phyloP scores from a whole-genome alignment of 345 rosid species.

The Linum tenue region DNA sequence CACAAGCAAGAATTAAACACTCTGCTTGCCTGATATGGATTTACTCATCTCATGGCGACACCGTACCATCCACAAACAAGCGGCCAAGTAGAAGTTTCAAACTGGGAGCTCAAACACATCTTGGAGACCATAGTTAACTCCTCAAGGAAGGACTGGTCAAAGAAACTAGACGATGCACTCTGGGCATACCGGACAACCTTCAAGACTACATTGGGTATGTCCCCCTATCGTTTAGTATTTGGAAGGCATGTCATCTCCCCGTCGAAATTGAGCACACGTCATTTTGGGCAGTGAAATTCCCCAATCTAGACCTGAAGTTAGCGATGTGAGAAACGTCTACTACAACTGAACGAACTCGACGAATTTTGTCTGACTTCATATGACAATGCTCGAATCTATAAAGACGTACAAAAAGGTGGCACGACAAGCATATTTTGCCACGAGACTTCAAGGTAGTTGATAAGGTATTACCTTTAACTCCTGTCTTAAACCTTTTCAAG shows the following conservation, averaged over 20 bases:
- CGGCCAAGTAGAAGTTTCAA: not conserved
- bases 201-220: not conserved
- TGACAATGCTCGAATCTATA: slow-evolving; percentile 1
- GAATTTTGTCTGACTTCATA: not conserved
- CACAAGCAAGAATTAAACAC: not conserved
- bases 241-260: not conserved
- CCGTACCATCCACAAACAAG: not conserved
- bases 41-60: no score
- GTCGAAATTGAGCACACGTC: not conserved
- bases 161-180: slow-evolving; percentile 2
- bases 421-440: not conserved
- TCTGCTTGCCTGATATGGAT: not conserved
- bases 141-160: not conserved
- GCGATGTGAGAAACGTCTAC: not conserved
- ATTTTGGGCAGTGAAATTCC: not conserved
- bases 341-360: not conserved
- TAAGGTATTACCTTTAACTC: not conserved
- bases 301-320: not conserved
- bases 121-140: not conserved
- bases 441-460: not conserved
- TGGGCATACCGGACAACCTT: not conserved
- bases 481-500: not conserved
- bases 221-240: not conserved
- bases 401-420: not conserved
- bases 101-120: not conserved